A percentile compares a stretch with the other conserved stretches of the same genome.
Conservation (phyloP, 106 monocot species). For the Iris macrosiphon region DNA sequence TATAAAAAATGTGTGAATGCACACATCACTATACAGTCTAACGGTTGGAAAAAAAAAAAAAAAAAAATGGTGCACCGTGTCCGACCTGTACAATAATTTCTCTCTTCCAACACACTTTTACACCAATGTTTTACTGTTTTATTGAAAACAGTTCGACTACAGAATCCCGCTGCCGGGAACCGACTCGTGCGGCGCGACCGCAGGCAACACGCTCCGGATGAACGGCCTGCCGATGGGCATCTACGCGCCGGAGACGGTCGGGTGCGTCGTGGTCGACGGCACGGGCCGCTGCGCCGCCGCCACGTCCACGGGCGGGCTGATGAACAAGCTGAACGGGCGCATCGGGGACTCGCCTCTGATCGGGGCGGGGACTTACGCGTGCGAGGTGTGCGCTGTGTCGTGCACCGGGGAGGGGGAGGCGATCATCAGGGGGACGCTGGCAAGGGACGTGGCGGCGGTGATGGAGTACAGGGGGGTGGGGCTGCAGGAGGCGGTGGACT, state of each 20-base stretch:
- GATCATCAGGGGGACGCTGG: conserved; percentile 78
- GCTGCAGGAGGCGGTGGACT: conserved; percentile 79
- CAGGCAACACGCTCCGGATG: conserved; percentile 34
- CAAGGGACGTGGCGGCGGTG: conserved; percentile 82
- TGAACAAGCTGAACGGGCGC: conserved; percentile 88
- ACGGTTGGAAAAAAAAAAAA: no score
- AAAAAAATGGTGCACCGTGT: no score
- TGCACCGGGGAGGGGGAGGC: conserved; percentile 98
- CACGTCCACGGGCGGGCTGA: conserved; percentile 90
- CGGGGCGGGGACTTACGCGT: conserved; percentile 90
- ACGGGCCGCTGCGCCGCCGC: conserved; percentile 61
- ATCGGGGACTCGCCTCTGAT: conserved; percentile 94
- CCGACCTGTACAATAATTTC: no score
- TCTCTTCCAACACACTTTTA: no score
- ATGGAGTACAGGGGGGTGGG: conserved; percentile 86
- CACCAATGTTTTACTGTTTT: no score
- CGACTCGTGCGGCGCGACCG: conserved; percentile 38
- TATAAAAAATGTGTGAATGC: no score
- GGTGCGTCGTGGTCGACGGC: conserved; percentile 76
- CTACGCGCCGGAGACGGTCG: conserved; percentile 93
- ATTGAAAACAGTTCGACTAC: conserved; percentile 70
- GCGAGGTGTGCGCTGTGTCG: conserved; percentile 62
- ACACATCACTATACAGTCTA: no score
- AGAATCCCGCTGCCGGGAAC: conserved; percentile 36
- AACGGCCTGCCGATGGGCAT: conserved; percentile 85